phyloP scores from a whole-genome alignment of 148 eudicot species.

The Pharnaceum exiguum region DNA sequence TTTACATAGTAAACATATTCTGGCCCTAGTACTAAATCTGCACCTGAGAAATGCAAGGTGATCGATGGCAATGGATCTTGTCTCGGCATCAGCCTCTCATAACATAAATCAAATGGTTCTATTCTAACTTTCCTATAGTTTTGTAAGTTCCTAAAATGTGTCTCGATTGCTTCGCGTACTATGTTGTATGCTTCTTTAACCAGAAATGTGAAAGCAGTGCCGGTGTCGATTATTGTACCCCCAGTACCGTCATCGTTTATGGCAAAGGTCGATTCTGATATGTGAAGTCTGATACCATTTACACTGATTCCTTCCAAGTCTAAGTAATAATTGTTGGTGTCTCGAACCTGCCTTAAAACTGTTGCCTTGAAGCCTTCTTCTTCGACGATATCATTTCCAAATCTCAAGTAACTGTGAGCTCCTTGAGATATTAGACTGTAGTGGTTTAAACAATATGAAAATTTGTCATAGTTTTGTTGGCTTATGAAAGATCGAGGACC shows the following conservation, averaged over 20 bases:
- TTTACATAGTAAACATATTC: too few species aligned
- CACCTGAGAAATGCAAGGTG: too few species aligned
- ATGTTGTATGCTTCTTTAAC: background rate
- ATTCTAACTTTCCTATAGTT: background rate
- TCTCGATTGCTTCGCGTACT: background rate
- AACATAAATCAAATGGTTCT: background rate
- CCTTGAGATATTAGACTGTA: background rate
- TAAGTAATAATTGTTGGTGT: background rate
- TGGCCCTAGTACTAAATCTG: too few species aligned
- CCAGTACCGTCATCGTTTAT: background rate
- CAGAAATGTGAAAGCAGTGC: background rate
- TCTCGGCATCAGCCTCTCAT: background rate
- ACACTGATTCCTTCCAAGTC: background rate
- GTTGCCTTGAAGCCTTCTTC: too few species aligned
- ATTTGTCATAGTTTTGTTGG: background rate
- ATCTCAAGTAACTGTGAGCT: background rate
- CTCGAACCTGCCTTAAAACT: too few species aligned
- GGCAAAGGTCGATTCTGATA: background rate
- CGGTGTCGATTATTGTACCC: conserved; percentile 1
- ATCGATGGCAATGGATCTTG: too few species aligned
- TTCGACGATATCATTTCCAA: background rate
- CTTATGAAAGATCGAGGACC: background rate
- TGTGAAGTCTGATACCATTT: background rate
- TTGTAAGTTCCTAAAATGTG: background rate
- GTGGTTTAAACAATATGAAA: background rate